Percentiles rank a stretch among this genome's conserved stretches.
These are phyloP conservation scores for Arthrobotrys sphaeroides DNA, from an alignment of 2,329 filamentous ascomycete genomes.

Conservation along the genomic window DNA sequence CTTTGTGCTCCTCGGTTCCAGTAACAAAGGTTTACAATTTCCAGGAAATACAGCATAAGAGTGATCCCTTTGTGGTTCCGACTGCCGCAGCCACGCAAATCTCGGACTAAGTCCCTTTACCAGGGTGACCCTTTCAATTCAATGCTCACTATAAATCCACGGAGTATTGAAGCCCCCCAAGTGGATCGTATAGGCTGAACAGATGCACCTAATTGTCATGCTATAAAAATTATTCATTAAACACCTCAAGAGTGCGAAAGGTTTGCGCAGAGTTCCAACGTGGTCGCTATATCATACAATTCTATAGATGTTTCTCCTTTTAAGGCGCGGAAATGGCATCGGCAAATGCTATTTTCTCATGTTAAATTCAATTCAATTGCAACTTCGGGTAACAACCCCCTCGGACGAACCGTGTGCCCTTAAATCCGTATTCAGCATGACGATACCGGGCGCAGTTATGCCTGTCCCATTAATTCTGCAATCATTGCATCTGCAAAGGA, in stretches of 20 bases:
- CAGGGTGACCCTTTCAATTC: background rate
- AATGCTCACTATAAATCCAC: background rate
- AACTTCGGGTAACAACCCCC: background rate
- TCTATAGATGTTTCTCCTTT: background rate
- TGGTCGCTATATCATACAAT: background rate
- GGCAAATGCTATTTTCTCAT: background rate
- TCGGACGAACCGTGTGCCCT: background rate
- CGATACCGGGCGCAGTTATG: background rate
- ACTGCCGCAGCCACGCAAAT: background rate
- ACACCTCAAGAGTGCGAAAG: background rate
- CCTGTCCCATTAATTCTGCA: background rate
- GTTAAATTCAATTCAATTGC: too few relatives aligned
- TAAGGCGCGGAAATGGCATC: background rate
- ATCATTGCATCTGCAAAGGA: background rate
- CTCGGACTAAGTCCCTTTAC: background rate
- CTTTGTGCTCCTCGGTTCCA: background rate
- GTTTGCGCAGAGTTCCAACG: background rate
- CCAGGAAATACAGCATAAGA: background rate
- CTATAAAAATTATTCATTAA: background rate
- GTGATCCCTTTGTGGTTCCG: background rate
- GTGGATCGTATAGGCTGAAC: slow-evolving; percentile 8
- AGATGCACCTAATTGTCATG: background rate
- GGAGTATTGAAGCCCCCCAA: background rate
- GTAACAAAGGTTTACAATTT: slow-evolving; percentile 5
- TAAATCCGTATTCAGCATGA: background rate